Conservation (phyloP, 106 monocot species). For the Dendrobium chrysotoxum region DNA sequence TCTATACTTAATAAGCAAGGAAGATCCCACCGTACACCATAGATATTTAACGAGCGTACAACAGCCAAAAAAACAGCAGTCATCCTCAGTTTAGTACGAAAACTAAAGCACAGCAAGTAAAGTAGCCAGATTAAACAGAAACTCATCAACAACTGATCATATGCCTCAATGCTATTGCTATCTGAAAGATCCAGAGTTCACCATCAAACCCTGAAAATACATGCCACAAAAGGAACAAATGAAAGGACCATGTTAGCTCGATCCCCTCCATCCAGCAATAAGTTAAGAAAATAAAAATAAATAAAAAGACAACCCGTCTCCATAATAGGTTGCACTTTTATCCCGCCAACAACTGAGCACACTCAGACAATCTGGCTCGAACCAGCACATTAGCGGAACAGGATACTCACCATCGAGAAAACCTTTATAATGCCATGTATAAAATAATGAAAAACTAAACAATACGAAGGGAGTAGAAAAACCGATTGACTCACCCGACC, state of each 20-base stretch:
- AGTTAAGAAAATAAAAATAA: too few relatives aligned
- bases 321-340: too few relatives aligned
- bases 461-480: neutral
- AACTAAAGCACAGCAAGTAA: neutral
- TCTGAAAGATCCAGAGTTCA: neutral
- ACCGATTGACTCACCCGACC: slow-evolving; percentile 73
- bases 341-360: too few relatives aligned
- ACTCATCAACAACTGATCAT: neutral
- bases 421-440: neutral
- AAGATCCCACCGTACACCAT: neutral
- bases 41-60: neutral
- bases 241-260: neutral
- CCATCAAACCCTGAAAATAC: neutral
- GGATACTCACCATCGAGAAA: neutral
- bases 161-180: neutral
- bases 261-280: neutral
- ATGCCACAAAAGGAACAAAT: neutral
- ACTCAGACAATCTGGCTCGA: neutral
- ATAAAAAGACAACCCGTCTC: too few relatives aligned
- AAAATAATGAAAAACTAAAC: neutral
- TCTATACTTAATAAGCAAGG: neutral
- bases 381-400: neutral
- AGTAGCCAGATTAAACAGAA: neutral
- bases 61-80: neutral
- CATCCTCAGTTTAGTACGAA: neutral